Evolutionary conservation across 2,329 filamentous ascomycete species (phyloP).

Genomic region (Cercospora sp.): DNA sequence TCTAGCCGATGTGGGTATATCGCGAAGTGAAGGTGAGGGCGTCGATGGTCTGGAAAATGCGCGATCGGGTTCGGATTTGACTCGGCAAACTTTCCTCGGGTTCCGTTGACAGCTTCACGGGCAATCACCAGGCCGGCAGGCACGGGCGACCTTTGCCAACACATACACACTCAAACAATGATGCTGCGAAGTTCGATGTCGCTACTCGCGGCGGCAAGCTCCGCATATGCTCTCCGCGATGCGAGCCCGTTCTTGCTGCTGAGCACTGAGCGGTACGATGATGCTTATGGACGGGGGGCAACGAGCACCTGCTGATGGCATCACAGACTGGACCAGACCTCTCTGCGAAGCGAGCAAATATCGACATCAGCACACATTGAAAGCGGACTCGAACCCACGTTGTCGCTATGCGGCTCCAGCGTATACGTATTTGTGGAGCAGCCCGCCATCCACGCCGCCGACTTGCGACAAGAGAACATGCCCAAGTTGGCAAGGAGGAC

Average conservation of each 20-base stretch:
- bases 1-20: conserved; percentile 3
- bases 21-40: not conserved
- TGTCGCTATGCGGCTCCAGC: conserved; percentile 46
- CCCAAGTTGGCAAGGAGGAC: conserved; percentile 56
- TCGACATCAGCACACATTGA: conserved; percentile 32
- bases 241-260: conserved; percentile 74
- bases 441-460: conserved; percentile 68
- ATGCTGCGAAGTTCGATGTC: conserved; percentile 27
- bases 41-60: conserved; percentile 13
- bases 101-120: not conserved
- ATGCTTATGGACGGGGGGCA: not conserved
- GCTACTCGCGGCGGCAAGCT: conserved; percentile 30
- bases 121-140: not conserved
- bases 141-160: not conserved
- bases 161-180: conserved; percentile 26
- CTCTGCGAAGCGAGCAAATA: conserved; percentile 28
- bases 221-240: conserved; percentile 62
- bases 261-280: conserved; percentile 72
- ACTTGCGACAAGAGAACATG: conserved; percentile 56
- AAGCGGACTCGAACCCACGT: conserved; percentile 41
- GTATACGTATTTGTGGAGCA: conserved; percentile 76
- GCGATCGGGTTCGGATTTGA: conserved; percentile 1
- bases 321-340: conserved; percentile 11
- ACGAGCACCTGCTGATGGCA: conserved; percentile 3
- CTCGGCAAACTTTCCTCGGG: not conserved